A percentile compares a stretch with the other conserved stretches of the same genome.
Conservation (phyloP, 2,329 filamentous ascomycete species). For the Diaporthe sp. region DNA sequence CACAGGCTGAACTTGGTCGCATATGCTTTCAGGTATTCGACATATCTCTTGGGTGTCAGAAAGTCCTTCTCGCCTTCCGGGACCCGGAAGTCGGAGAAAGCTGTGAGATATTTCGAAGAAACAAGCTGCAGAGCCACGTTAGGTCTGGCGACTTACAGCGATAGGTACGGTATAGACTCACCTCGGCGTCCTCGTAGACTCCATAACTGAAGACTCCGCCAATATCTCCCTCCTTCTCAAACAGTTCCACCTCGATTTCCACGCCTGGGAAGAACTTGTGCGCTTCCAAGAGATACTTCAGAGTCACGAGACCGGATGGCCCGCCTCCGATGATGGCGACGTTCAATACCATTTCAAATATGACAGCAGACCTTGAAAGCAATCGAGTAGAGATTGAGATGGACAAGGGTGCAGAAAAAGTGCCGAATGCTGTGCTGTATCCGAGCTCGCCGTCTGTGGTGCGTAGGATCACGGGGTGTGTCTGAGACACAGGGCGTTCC, state of each 20-base stretch:
- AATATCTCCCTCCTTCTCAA: slow-evolving; percentile 56
- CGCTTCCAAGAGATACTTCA: slow-evolving; percentile 55
- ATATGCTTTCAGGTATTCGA: slow-evolving; percentile 54
- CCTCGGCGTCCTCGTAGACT: slow-evolving; percentile 60
- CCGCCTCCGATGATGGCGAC: slow-evolving; percentile 57
- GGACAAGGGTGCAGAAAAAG: background rate
- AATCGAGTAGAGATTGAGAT: background rate
- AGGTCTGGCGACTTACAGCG: background rate
- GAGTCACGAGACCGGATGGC: slow-evolving; percentile 54
- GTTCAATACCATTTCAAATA: slow-evolving; percentile 12
- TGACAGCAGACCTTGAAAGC: background rate
- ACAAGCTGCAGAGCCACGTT: slow-evolving; percentile 50
- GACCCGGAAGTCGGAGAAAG: slow-evolving; percentile 60
- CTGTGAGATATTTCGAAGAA: slow-evolving; percentile 60
- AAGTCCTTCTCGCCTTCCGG: slow-evolving; percentile 54
- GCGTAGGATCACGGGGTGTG: slow-evolving; percentile 5
- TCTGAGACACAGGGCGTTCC: slow-evolving; percentile 6
- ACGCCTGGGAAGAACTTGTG: slow-evolving; percentile 49
- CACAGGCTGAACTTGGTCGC: slow-evolving; percentile 51
- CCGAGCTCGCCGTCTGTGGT: background rate
- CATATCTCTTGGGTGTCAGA: slow-evolving; percentile 50
- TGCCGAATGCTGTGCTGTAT: background rate
- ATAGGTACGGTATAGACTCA: slow-evolving; percentile 23
- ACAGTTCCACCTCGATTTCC: slow-evolving; percentile 57
- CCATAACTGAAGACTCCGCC: slow-evolving; percentile 60